phyloP scores from a whole-genome alignment of 176 grass and related monocot genomes.

The Zoysia japonica region DNA sequence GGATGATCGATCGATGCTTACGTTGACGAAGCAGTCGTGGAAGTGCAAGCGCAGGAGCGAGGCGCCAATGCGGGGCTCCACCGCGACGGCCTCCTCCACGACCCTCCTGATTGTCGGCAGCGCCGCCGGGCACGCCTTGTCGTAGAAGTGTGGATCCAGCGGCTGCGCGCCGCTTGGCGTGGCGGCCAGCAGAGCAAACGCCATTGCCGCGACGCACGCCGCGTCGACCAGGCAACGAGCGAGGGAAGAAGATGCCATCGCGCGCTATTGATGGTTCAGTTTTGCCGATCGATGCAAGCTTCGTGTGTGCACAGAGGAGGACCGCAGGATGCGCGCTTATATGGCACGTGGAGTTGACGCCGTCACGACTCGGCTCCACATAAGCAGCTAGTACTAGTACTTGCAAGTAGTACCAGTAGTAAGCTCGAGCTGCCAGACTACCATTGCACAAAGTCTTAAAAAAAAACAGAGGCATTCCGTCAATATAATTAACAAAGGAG shows the following conservation, averaged over 20 bases:
- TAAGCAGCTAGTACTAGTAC: background rate
- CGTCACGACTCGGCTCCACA: background rate
- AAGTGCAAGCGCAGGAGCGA: constrained; percentile 84
- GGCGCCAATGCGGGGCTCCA: constrained; percentile 72
- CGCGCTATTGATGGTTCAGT: background rate
- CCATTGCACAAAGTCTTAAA: background rate
- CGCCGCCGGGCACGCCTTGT: constrained; percentile 56
- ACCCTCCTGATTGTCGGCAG: constrained; percentile 58
- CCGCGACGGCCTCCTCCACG: constrained; percentile 50
- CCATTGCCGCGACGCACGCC: constrained; percentile 26
- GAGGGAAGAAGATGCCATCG: background rate
- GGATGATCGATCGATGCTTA: background rate
- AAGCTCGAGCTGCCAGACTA: background rate
- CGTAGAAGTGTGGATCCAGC: constrained; percentile 70
- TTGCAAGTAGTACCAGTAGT: background rate
- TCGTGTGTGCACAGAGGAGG: background rate
- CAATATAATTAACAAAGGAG: background rate
- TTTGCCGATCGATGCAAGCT: background rate
- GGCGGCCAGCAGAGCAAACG: constrained; percentile 32
- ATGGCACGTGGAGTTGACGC: constrained; percentile 25
- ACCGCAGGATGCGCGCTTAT: constrained; percentile 12
- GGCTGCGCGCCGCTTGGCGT: constrained; percentile 36
- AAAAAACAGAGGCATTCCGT: background rate
- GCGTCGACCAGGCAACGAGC: background rate
- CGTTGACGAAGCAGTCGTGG: constrained; percentile 87